phyloP scores from a whole-genome alignment of 2,329 filamentous ascomycete species.

The Trichoderma koningiopsis region DNA sequence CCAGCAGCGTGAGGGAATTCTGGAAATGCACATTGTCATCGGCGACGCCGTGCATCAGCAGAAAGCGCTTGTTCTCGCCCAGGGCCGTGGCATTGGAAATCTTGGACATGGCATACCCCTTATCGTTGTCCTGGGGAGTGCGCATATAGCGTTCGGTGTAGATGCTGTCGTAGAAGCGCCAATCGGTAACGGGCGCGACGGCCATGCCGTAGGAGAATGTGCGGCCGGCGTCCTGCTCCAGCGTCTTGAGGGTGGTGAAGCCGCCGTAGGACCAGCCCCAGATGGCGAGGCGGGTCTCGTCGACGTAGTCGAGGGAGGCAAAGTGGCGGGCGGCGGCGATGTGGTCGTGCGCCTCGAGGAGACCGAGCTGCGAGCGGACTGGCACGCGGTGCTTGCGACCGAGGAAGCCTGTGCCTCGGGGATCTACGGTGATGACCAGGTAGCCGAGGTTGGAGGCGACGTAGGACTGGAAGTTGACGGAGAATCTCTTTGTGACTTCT shows the following conservation, averaged over 20 bases:
- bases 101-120: conserved; percentile 74
- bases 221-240: conserved; percentile 84
- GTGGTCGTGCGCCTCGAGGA: conserved; percentile 85
- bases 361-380: conserved; percentile 80
- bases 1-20: conserved; percentile 84
- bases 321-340: conserved; percentile 87
- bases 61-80: conserved; percentile 76
- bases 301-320: conserved; percentile 79
- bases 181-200: conserved; percentile 97
- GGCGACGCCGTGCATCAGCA: conserved; percentile 93
- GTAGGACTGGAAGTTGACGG: conserved; percentile 87
- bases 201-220: conserved; percentile 98
- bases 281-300: conserved; percentile 79
- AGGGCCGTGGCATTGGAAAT: conserved; percentile 76
- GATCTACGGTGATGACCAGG: conserved; percentile 92
- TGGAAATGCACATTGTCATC: conserved; percentile 99
- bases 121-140: conserved; percentile 78
- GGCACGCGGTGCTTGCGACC: conserved; percentile 82
- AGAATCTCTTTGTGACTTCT: conserved; percentile 76
- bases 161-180: conserved; percentile 91
- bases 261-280: conserved; percentile 99
- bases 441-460: conserved; percentile 85
- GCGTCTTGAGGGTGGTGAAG: conserved; percentile 91
- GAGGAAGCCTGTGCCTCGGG: conserved; percentile 86
- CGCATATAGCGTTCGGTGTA: conserved; percentile 99